phyloP scores from a whole-genome alignment of 140 eudicot species.

The Eryngium alpinum region DNA sequence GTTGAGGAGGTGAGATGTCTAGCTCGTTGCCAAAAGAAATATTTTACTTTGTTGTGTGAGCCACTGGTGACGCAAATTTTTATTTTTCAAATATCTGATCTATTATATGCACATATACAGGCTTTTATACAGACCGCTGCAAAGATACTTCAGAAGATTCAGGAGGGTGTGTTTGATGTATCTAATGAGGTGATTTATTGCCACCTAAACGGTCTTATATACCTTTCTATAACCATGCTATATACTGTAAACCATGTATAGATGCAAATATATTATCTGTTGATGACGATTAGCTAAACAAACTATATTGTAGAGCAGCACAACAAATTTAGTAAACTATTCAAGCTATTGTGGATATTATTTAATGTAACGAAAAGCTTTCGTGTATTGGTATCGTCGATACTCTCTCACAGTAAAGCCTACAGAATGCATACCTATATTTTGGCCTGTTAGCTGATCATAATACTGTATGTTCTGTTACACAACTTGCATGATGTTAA shows the following conservation, averaged over 20 bases:
- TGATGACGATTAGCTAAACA: not conserved
- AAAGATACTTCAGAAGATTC: slow-evolving; percentile 67
- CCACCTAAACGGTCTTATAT: not conserved
- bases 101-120: slow-evolving; percentile 24
- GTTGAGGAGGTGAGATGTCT: slow-evolving; percentile 65
- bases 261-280: not conserved
- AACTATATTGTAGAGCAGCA: not conserved
- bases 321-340: not conserved
- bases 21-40: not conserved
- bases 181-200: slow-evolving; percentile 59
- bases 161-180: slow-evolving; percentile 72
- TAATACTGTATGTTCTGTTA: not conserved
- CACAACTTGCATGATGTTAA: not conserved
- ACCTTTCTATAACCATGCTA: not conserved
- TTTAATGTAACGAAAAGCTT: not conserved
- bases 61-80: not conserved
- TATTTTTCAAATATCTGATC: not conserved
- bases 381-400: not conserved
- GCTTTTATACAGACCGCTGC: slow-evolving; percentile 70
- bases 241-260: not conserved
- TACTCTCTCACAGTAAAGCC: not conserved
- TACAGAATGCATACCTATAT: not conserved
- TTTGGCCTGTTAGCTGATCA: not conserved
- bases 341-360: not conserved
- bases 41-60: not conserved